Conservation (phyloP, 257 asterid species). For the Dorcoceras hygrometricum region DNA sequence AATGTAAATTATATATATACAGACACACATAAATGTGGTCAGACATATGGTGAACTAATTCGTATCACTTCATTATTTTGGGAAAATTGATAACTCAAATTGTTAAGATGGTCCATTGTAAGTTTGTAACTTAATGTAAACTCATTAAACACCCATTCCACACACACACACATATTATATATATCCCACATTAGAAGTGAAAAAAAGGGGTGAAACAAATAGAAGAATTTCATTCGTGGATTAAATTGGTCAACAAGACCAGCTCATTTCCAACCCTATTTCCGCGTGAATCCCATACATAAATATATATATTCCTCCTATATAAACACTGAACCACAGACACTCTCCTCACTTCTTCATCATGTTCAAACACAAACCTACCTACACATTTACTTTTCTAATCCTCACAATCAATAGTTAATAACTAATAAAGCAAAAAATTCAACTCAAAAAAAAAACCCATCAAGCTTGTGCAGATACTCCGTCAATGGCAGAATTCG, state of each 20-base stretch:
- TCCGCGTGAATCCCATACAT: constrained; percentile 29
- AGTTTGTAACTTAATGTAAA: too few species aligned
- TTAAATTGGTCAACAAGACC: constrained; percentile 10
- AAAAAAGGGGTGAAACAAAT: too few species aligned
- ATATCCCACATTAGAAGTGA: too few species aligned
- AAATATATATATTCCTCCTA: constrained; percentile 4
- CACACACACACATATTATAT: too few species aligned
- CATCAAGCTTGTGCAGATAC: constrained; percentile 9
- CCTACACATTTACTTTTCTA: not conserved
- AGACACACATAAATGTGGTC: too few species aligned
- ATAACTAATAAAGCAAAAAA: not conserved
- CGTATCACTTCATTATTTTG: too few species aligned
- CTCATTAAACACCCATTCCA: too few species aligned
- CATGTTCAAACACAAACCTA: constrained; percentile 9
- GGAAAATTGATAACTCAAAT: too few species aligned
- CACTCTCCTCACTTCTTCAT: constrained; percentile 13
- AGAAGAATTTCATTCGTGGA: constrained; percentile 1
- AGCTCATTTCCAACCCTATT: constrained; percentile 33
- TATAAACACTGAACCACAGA: constrained; percentile 20
- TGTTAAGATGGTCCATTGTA: too few species aligned
- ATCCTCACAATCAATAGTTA: not conserved
- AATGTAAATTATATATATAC: too few species aligned
- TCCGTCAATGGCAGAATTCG: constrained; percentile 45
- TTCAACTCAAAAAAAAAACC: not conserved
- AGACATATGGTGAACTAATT: too few species aligned